A percentile compares a stretch with the other conserved stretches of the same genome.
These are phyloP conservation scores for Astrocystis sublimbata DNA, from an alignment of 495 filamentous ascomycete genomes.

Conservation along the genomic window DNA sequence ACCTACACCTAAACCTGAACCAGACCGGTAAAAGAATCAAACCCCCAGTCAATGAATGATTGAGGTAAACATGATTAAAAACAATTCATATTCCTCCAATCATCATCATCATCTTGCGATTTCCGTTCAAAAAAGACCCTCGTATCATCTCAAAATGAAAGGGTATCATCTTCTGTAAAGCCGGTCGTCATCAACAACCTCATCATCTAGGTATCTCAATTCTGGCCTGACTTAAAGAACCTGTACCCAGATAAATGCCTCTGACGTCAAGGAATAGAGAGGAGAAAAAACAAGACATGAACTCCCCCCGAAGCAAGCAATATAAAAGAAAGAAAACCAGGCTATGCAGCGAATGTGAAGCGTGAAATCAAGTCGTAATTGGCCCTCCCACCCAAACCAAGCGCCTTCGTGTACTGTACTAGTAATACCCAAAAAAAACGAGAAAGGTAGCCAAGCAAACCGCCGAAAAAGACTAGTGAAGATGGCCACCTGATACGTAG, in stretches of 20 bases:
- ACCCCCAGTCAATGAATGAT: no score
- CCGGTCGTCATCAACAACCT: conserved; percentile 33
- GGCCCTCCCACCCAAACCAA: conserved; percentile 11
- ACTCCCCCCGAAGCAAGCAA: neutral
- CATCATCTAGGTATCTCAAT: conserved; percentile 30
- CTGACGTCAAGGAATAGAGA: neutral
- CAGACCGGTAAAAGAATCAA: no score
- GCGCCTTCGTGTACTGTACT: conserved; percentile 29
- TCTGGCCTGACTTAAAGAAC: conserved; percentile 14
- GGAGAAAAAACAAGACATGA: conserved; percentile 16
- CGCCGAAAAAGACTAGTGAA: conserved; percentile 21
- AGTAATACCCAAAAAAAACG: conserved; percentile 16
- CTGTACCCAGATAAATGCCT: neutral
- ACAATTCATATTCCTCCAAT: no score
- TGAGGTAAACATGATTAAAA: no score
- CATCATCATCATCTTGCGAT: conserved; percentile 35
- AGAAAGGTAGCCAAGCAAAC: conserved; percentile 24
- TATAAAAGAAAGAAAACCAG: neutral
- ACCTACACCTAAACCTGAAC: no score
- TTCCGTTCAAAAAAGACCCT: no score
- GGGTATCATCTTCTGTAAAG: conserved; percentile 36
- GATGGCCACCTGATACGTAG: conserved; percentile 26
- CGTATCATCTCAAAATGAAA: conserved; percentile 39
- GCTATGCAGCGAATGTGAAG: conserved; percentile 23
- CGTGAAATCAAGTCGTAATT: conserved; percentile 9